These are phyloP conservation scores for Lomentospora prolificans DNA, from an alignment of 2,329 filamentous ascomycete species.

Conservation along the genomic window DNA sequence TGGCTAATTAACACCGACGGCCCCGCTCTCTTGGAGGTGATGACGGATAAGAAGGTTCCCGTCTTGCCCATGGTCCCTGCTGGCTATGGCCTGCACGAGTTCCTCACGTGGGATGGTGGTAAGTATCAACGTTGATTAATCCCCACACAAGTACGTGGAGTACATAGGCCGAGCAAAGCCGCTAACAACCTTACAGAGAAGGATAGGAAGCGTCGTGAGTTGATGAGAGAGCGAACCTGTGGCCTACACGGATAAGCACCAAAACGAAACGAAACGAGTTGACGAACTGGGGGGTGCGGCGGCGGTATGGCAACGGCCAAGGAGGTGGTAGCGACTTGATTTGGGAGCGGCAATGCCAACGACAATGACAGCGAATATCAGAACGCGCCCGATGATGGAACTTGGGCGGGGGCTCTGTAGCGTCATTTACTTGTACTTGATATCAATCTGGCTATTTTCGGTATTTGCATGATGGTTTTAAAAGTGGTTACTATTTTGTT, in stretches of 20 bases:
- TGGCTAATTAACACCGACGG: conserved; percentile 71
- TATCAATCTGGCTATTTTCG: conserved; percentile 4
- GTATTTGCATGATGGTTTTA: conserved; percentile 1
- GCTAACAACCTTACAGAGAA: conserved; percentile 44
- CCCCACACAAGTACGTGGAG: too few species aligned
- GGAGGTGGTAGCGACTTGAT: not conserved
- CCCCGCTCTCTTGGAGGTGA: conserved; percentile 85
- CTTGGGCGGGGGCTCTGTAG: not conserved
- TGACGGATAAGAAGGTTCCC: conserved; percentile 85
- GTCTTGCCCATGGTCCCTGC: conserved; percentile 97
- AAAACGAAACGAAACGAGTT: not conserved
- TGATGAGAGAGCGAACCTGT: conserved; percentile 55
- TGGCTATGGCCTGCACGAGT: conserved; percentile 82
- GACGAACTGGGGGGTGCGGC: not conserved
- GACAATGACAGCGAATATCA: conserved; percentile 1
- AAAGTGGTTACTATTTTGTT: not conserved
- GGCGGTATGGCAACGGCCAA: not conserved
- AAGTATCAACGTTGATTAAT: conserved; percentile 24
- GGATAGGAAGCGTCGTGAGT: conserved; percentile 55
- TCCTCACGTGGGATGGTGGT: conserved; percentile 78
- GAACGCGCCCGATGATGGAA: not conserved
- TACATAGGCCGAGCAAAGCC: too few species aligned
- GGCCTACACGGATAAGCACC: conserved; percentile 31
- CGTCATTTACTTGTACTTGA: conserved; percentile 2
- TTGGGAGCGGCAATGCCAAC: not conserved